phyloP scores from a whole-genome alignment of 225 moss, liverwort and hornwort species.

The Thuidium tamariscinum region DNA sequence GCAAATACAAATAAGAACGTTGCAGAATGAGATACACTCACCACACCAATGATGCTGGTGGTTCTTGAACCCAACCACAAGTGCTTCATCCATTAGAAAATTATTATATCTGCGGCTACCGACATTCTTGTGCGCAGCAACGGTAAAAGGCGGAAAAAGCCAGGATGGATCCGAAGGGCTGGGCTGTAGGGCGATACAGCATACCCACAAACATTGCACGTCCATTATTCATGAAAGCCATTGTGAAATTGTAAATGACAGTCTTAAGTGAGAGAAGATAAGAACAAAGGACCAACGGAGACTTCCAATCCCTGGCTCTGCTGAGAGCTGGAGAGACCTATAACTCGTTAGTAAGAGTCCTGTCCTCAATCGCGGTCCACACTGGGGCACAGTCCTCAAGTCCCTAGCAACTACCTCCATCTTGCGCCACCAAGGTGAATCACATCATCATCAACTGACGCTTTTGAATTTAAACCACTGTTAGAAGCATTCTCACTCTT shows the following conservation, averaged over 20 bases:
- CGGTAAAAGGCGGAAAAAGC: conserved; percentile 24
- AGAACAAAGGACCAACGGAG: conserved; percentile 24
- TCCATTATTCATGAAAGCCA: conserved; percentile 24
- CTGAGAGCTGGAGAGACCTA: conserved; percentile 10
- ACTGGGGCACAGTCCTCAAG: not conserved
- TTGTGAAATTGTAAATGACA: conserved; percentile 10
- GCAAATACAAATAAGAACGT: conserved; percentile 1
- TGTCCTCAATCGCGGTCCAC: conserved; percentile 14
- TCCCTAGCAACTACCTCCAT: conserved; percentile 34
- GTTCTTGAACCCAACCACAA: conserved; percentile 34
- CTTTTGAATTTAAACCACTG: conserved; percentile 45
- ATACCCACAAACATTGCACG: conserved; percentile 30
- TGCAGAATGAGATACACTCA: conserved; percentile 28
- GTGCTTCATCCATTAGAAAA: conserved; percentile 37
- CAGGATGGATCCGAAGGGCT: conserved; percentile 31
- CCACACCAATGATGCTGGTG: conserved; percentile 30
- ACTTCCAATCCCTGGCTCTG: conserved; percentile 18
- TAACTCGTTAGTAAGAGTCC: conserved; percentile 16
- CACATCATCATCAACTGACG: conserved; percentile 48
- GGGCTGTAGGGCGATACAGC: conserved; percentile 39
- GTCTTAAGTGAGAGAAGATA: conserved; percentile 6
- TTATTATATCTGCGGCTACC: conserved; percentile 25
- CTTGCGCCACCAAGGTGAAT: conserved; percentile 56
- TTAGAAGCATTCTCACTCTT: conserved; percentile 67
- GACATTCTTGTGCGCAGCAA: conserved; percentile 32